These are phyloP conservation scores for Poterioochromonas sp. DNA, from an alignment of 352 stramenopile species.

Conservation along the genomic window DNA sequence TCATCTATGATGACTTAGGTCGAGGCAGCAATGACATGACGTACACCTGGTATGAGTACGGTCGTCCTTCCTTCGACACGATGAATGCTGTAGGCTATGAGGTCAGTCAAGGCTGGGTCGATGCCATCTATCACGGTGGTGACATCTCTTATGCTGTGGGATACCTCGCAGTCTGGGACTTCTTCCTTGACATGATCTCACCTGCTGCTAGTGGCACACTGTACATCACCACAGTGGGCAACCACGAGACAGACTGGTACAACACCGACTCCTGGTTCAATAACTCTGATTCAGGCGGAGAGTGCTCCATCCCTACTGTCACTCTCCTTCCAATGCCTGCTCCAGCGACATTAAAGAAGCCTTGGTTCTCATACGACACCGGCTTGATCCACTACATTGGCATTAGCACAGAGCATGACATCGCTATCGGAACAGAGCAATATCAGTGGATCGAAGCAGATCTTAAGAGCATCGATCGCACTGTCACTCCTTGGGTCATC, in stretches of 20 bases:
- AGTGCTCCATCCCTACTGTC: conserved; percentile 53
- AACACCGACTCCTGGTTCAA: conserved; percentile 24
- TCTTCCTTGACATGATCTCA: conserved; percentile 45
- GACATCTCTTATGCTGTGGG: conserved; percentile 54
- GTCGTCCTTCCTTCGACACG: conserved; percentile 40
- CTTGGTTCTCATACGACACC: conserved; percentile 69
- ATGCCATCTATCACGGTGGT: conserved; percentile 52
- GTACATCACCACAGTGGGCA: conserved; percentile 52
- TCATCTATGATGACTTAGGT: conserved; percentile 54
- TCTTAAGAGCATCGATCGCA: conserved; percentile 58
- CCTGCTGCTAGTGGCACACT: conserved; percentile 47
- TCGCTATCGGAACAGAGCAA: conserved; percentile 60
- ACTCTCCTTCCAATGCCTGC: conserved; percentile 54
- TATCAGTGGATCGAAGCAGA: conserved; percentile 67
- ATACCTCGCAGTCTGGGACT: conserved; percentile 50
- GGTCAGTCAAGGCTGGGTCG: conserved; percentile 46
- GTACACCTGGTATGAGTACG: conserved; percentile 38
- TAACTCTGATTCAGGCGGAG: conserved; percentile 49
- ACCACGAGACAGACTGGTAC: conserved; percentile 41
- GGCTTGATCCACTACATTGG: conserved; percentile 63
- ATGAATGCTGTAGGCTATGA: conserved; percentile 48
- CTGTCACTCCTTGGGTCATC: conserved; percentile 64
- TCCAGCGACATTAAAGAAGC: background rate
- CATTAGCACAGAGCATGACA: conserved; percentile 70
- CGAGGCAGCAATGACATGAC: conserved; percentile 30